Evolutionary conservation across 202 grass and related monocot species (phyloP).

Genomic region (Digitaria exilis): DNA sequence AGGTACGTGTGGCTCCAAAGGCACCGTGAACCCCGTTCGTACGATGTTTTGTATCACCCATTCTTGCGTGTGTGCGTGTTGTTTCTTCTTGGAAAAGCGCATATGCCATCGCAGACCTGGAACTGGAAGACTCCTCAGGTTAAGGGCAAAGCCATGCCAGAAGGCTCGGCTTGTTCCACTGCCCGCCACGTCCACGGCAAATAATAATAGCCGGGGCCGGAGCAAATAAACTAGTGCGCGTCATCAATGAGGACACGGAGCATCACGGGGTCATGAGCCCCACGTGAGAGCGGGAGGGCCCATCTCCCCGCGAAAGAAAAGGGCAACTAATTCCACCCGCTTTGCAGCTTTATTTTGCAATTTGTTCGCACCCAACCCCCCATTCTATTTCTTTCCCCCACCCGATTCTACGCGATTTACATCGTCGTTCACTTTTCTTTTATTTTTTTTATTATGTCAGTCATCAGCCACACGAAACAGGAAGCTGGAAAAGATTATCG

Average conservation of each 20-base stretch:
- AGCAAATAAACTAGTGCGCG: conserved; percentile 35
- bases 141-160: conserved; percentile 1
- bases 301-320: background rate
- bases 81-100: background rate
- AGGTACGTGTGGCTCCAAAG: background rate
- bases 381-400: no score
- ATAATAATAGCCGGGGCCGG: conserved; percentile 12
- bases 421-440: background rate
- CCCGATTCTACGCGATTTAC: conserved; percentile 10
- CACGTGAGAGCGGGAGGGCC: conserved; percentile 23
- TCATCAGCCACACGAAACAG: background rate
- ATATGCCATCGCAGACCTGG: background rate
- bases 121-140: conserved; percentile 19
- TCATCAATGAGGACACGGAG: conserved; percentile 46
- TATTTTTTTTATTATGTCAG: background rate
- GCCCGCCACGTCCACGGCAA: conserved; percentile 19
- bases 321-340: conserved; percentile 28
- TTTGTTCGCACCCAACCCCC: background rate
- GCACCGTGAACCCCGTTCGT: background rate
- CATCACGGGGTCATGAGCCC: conserved; percentile 46
- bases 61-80: background rate
- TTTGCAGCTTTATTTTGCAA: conserved; percentile 43
- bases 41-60: background rate
- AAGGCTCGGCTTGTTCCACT: background rate
- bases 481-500: background rate